Base-by-base conservation (phyloP, 1,139 yeast genomes). In the Groenewaldozyma auringiensis region DNA sequence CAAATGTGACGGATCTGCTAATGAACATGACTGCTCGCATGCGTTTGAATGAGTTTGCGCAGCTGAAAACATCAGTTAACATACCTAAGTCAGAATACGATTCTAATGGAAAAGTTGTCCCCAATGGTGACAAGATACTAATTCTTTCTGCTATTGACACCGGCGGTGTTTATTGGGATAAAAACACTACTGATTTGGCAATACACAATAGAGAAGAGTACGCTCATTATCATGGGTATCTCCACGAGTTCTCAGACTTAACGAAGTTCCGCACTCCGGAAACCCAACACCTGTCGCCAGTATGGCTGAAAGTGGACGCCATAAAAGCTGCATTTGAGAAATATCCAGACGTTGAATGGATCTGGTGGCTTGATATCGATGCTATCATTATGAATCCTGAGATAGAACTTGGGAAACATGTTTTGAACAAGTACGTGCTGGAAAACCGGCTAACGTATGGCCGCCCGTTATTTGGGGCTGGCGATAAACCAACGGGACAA, bases 321-420 rank as follows among this genome's bases (percentile, higher is more conserved):
- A 57, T 64, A 32, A 53, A 51, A 25, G 55, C 58, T 31, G 64
- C 60, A 8, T 59, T 59, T 41, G 53, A 53, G 22, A 43, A 41
- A 8, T 40, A 57, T 44, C 66, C 66, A n/a, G 56, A 55, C 1
- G 64, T 56, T 17, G 64, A 64, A 37, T 64, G 68, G 68, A 50
- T 64, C 34, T 61, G 65, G 63, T 63, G 66, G 66, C 50, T 64
- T 20, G 68, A 64, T 40, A 48, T 55, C 2, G 67, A 63, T 48
- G 53, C 58, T 18, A 45, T 64, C 31, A 62, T 64, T 42, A 59
- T 61, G 59, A 60, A 64, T 46, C 57, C 58, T n/a, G 46, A 47
- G 16, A 35, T 58, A 11, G 60, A 62, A 36, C 50, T 66, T 20
- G 64, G 63, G n/a, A 50, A 51, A 18, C 63, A 59, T 41, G 33